Base-by-base conservation (phyloP, 106 monocot species). In the Dendrobium huoshanense region DNA sequence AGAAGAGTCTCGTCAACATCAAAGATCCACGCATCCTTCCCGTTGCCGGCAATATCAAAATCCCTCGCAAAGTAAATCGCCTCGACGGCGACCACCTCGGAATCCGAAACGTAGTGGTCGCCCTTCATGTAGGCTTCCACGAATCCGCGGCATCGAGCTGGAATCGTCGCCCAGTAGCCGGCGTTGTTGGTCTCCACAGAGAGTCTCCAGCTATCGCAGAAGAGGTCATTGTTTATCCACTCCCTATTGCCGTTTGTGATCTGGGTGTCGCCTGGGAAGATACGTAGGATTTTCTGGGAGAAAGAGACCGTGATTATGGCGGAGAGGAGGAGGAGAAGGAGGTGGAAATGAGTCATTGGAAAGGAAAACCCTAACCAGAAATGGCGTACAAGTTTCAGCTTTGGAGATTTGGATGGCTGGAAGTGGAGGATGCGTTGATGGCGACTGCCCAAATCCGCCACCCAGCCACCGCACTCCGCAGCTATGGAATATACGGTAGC, bases 1-100 rank as follows among this genome's bases (percentile, higher is more conserved):
- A 95, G 87, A 59, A 92, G 75, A 16, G 94, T 95, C 82, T 95
- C 94, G 58, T 95, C 94, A 9, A 95, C 64, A 49, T 95, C 94
- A 65, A 95, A 95, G 33, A 95, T 67, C 94, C 94, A 95, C 2
- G 78, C 80, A 70, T 90, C 90, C 88, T 77, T 90, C 16, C 85
- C 92, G 29, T 87, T 89, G 10, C 79, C 88, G 11, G 77, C 77
- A 33, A 85, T 10, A 58, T 17, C 10, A 10, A 88, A 42, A 70
- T 24, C 45, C 80, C 68, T 55, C 0, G 94, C 94, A 59, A 84
- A 91, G n/a, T 10, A 76, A 47, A 81, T 41, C 27, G 91, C 79
- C 47, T 91, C 91, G 48, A 3, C 54, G 18, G 85, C 82, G 27
- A 81, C 84, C 75, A 91, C 85, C n/a, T 83, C 85, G 9, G 83